Base-by-base conservation (phyloP, 2,329 filamentous ascomycete genomes). In the Aspergillus tubingensis region DNA sequence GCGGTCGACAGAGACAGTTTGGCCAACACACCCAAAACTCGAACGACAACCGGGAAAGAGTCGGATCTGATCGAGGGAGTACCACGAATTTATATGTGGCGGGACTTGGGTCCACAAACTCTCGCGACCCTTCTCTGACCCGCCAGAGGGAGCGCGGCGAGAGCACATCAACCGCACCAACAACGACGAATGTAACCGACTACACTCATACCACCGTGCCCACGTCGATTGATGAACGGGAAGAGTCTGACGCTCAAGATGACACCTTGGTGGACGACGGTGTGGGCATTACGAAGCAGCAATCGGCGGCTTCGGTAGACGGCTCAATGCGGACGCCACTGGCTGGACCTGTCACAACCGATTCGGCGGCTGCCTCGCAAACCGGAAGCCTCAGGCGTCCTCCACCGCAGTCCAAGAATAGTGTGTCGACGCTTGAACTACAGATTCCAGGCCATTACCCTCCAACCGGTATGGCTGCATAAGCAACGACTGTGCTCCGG, bases 361-460 rank as follows among this genome's bases (percentile, higher is more conserved):
- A 54, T 30, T 27, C 54, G 27, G 19, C 58, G 27, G 19, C 55
- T 8, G 38, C 17, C 44, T 41, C 39, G 39, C 53, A 17, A 23
- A 61, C 55, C 13, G 54, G 54, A 8, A 27, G 54, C 21, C 38
- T 39, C 19, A 62, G 58, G 47, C 65, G 66, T 41, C 65, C 66
- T 17, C 19, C 57, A 11, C 60, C 64, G 8, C 60, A 61, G 21
- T 62, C 65, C 36, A 73, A 71, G 59, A 67, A 69, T 57, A 77
- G 74, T 21, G 63, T 68, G 3, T 64, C 68, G 15, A 70, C 72
- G 2, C 65, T 76, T 47, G 74, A 75, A 51, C 63, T 76, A 60
- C 68, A 70, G 36, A 76, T 77, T 43, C 75, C 75, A 2, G 75
- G 75, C 7, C 72, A 71, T 49, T 77, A 68, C 57, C 75, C 75